Base-by-base conservation (phyloP, 2,329 filamentous ascomycete species). In the Penicillium frequentans region DNA sequence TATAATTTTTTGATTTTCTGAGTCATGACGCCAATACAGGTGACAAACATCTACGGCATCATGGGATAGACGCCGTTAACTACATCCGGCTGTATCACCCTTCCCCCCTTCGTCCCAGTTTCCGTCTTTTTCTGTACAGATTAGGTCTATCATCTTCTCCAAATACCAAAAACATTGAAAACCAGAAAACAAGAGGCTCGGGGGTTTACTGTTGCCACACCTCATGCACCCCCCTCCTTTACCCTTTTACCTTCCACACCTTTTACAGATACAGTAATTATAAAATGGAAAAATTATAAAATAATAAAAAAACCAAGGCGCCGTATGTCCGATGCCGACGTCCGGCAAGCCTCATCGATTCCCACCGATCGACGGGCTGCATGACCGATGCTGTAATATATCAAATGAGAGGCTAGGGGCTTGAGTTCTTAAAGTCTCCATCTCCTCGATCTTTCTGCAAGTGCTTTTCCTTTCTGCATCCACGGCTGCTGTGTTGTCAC, bases 361-460 rank as follows among this genome's bases (percentile, higher is more conserved):
- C 59, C 58, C 63, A 67, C 69, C 68, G 75, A 77, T 77, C 73
- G 73, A 75, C 73, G 67, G 64, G 70, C 71, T 77, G 75, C 75
- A 77, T 77, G 75, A 77, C 75, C 72, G 69, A 66, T 69, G 67
- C 67, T 70, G 68, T 69, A 69, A 70, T 69, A 73, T 75, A 74
- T 76, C 75, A 76, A 77, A 77, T 77, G 72, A 74, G 73, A 77
- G 68, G 61, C 70, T 60, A 73, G 63, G 64, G 63, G 67, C 63
- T 61, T 60, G 61, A 60, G 64, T 68, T 68, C 69, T 71, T 74
- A 74, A 73, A 74, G 68, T 61, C 63, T 67, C 58, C 61, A 56
- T 64, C 19, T 65, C 67, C 68, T 67, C 68, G 56, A 61, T 57
- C 62, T 55, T 51, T 55, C 55, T 66, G 67, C 64, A 64, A 66